Base-by-base conservation (phyloP, 169 alveolate genomes). In the Cryptosporidium andersoni region DNA sequence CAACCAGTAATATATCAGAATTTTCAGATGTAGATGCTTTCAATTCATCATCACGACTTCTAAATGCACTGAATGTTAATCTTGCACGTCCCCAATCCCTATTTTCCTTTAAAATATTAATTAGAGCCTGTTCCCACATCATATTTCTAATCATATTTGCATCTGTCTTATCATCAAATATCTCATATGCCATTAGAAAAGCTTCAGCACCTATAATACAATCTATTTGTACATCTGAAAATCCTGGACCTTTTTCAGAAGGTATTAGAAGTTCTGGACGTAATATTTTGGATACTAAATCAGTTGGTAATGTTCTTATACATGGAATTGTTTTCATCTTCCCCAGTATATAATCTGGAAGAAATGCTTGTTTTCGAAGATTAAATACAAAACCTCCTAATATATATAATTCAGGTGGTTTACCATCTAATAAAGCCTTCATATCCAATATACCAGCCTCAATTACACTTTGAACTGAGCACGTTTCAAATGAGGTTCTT, bases 21-120 rank as follows among this genome's bases (percentile, higher is more conserved):
- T 89, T 80, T 51, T 81, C 92, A 5, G 93, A 82, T 1, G 94
- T 90, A 5, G 90, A 67, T n/a, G 91, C 89, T 16, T 81, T 55
- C 47, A 91, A 81, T 53, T 89, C 94, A 60, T 91, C 94, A 51
- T 91, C 94, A 45, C 92, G 65, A 7, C 89, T 81, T 25, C 90
- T 49, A 63, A 90, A 90, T 11, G 94, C 94, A 48, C 91, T 89
- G 56, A 81, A 81, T n/a, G 88, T 55, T 58, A 90, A 67, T 48
- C 65, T 81, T 1, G 91, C 90, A 51, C 82, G 80, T 4, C 92
- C 92, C 64, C 90, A 58, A 2, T 80, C 65, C 56, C 88, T 88
- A 43, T 91, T 91, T 9, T 90, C 94, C 62, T 80, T 89, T 48
- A 91, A 53, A n/a, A 91, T 81, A 51, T 81, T 88, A 16, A 89